Evolutionary conservation across 2,329 filamentous ascomycete genomes (phyloP).

Genomic region (Aspergillus puulaauensis): DNA sequence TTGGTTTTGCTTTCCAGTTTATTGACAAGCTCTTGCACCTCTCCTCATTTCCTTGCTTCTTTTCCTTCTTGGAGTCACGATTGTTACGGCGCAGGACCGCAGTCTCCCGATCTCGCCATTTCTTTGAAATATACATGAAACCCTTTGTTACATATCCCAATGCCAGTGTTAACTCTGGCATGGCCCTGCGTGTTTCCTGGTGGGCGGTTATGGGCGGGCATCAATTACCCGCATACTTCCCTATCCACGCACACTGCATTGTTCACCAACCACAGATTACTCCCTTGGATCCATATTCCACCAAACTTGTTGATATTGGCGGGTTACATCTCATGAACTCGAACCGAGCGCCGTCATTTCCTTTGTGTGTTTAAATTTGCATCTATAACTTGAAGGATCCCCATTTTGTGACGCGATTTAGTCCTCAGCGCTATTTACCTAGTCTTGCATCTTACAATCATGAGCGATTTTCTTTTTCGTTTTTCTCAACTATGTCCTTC

Average conservation of each 20-base stretch:
- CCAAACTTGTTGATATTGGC: conserved; percentile 16
- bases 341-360: conserved; percentile 14
- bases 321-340: conserved; percentile 20
- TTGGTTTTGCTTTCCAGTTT: conserved; percentile 1
- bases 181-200: conserved; percentile 14
- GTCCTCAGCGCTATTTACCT: conserved; percentile 17
- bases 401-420: conserved; percentile 21
- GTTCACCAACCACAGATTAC: not conserved
- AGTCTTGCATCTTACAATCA: conserved; percentile 26
- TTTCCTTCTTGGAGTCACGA: not conserved
- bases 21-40: not conserved
- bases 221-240: conserved; percentile 19
- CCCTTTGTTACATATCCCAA: conserved; percentile 10
- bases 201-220: not conserved
- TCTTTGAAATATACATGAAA: conserved; percentile 12
- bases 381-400: conserved; percentile 18
- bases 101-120: conserved; percentile 10
- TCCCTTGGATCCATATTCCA: conserved; percentile 12
- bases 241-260: conserved; percentile 2
- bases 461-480: conserved; percentile 20
- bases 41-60: not conserved
- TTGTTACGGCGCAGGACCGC: conserved; percentile 18
- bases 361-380: conserved; percentile 18
- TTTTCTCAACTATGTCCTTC: not conserved
- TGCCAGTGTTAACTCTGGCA: conserved; percentile 9